Base-by-base conservation (phyloP, 495 filamentous ascomycete species). In the Venustampulla echinocandica region DNA sequence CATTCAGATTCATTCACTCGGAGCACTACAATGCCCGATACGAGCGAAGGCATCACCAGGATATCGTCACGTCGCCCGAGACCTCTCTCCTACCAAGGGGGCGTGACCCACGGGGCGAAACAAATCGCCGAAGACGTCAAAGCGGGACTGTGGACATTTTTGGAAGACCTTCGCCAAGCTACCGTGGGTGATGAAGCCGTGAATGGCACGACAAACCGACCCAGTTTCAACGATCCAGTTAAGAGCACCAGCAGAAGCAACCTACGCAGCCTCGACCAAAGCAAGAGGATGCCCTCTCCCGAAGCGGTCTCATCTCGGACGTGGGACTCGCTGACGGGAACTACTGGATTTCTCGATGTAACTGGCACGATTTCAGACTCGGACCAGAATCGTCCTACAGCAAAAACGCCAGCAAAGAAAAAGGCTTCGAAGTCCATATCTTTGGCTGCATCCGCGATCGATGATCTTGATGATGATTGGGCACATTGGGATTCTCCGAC, bases 91-190 rank as follows among this genome's bases (percentile, higher is more conserved):
- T 59, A 54, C 32, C 57, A 59, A 30, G 50, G 44, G 9, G 56
- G 56, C 15, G 40, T 55, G 5, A 54, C 50, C 6, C 27, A 49
- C 34, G 54, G 55, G 24, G 66, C 76, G 37, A 89, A 89, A 58
- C 86, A 94, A 60, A 85, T 97, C 62, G 90, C 92, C 2, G 84
- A 83, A 7, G 92, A 94, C 62, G 76, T 98, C 56, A 81, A 81
- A 51, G 79, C 89, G 32, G 92, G 92, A 0, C 67, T 97, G n/a
- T 92, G 87, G 87, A 95, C 87, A 11, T 98, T 97, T 62, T 75
- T 96, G 50, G 92, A 97, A 59, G 92, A 97, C 63, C 74, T 98
- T 20, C 74, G 88, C 52, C 92, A 98, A 65, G 92, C 87, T 11
- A 94, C 92, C 2, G 86, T 96, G 10, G 92, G 90, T 30, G 92